A percentile compares a stretch with the other conserved stretches of the same genome.
Conservation (phyloP, 1,284 basidiomycete species). For the Boletus chippewaensis region DNA sequence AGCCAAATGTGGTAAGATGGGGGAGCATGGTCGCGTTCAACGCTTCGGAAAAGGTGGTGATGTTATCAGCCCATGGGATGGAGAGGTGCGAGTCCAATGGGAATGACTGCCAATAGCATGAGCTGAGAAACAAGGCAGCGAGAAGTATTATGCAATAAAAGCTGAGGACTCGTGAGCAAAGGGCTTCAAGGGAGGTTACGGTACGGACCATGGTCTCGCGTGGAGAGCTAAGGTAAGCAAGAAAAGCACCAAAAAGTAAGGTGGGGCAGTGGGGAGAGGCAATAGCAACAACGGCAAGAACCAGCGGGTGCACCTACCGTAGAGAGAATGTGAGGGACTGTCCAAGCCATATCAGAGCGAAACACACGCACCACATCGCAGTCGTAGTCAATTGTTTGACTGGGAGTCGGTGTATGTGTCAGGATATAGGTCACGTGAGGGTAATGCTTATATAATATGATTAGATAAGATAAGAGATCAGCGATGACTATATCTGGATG, state of each 20-base stretch:
- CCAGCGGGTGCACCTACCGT: constrained; percentile 70
- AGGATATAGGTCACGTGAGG: constrained; percentile 34
- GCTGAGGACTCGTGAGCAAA: constrained; percentile 34
- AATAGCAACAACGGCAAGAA: constrained; percentile 69
- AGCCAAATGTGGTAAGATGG: constrained; percentile 31
- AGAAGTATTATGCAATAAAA: constrained; percentile 79
- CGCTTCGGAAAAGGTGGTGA: constrained; percentile 63
- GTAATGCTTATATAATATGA: constrained; percentile 13
- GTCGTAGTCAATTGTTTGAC: not conserved
- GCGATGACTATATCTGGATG: constrained; percentile 18
- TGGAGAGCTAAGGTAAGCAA: constrained; percentile 68
- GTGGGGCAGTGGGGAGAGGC: constrained; percentile 70
- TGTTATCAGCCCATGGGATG: constrained; percentile 56
- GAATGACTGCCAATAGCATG: constrained; percentile 80
- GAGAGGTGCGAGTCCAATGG: constrained; percentile 55
- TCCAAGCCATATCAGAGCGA: not conserved
- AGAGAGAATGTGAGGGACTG: constrained; percentile 3
- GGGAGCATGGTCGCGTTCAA: constrained; percentile 39
- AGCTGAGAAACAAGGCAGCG: constrained; percentile 70
- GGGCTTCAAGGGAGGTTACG: not conserved
- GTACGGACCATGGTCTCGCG: constrained; percentile 68
- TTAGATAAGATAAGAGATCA: constrained; percentile 9
- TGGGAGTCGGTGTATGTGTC: not conserved
- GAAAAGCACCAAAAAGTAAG: constrained; percentile 69
- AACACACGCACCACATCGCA: constrained; percentile 22